phyloP scores from a whole-genome alignment of 257 asterid species.

The Euphrasia confusa region DNA sequence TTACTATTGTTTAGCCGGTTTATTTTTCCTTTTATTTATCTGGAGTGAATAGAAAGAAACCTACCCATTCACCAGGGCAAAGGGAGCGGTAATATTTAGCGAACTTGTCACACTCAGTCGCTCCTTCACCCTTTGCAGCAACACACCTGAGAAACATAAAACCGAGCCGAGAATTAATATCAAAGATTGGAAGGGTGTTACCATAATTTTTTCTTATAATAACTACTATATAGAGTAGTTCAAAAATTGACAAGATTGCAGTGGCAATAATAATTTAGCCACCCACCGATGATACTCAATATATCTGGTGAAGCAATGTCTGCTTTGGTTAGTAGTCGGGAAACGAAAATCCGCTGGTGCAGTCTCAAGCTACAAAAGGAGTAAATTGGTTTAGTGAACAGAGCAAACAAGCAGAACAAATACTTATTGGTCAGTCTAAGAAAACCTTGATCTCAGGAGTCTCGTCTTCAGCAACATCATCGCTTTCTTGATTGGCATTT shows the following conservation, averaged over 20 bases:
- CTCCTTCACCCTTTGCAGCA: conserved; percentile 90
- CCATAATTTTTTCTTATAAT: too few relatives aligned
- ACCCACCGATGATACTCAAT: conserved; percentile 85
- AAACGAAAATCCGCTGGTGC: conserved; percentile 98
- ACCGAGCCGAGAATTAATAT: neutral
- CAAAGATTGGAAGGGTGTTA: too few relatives aligned
- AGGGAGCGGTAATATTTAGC: conserved; percentile 92
- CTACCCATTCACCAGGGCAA: conserved; percentile 99
- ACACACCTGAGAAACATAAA: conserved; percentile 52
- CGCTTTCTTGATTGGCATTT: conserved; percentile 29
- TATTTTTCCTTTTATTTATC: neutral
- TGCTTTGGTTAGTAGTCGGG: conserved; percentile 92
- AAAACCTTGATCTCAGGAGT: conserved; percentile 67
- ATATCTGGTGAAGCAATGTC: conserved; percentile 96
- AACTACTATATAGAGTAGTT: too few relatives aligned
- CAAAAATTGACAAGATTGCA: conserved; percentile 9
- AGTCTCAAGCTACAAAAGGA: conserved; percentile 65
- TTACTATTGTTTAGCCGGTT: conserved; percentile 3
- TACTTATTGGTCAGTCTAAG: neutral
- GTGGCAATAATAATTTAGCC: neutral
- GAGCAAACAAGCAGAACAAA: conserved; percentile 11
- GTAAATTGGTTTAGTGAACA: conserved; percentile 6
- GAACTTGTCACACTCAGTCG: conserved; percentile 88
- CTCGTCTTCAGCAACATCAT: conserved; percentile 46
- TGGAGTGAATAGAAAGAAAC: conserved; percentile 10